Conservation (phyloP, 2,329 filamentous ascomycete genomes). For the Fusarium oxysporum region DNA sequence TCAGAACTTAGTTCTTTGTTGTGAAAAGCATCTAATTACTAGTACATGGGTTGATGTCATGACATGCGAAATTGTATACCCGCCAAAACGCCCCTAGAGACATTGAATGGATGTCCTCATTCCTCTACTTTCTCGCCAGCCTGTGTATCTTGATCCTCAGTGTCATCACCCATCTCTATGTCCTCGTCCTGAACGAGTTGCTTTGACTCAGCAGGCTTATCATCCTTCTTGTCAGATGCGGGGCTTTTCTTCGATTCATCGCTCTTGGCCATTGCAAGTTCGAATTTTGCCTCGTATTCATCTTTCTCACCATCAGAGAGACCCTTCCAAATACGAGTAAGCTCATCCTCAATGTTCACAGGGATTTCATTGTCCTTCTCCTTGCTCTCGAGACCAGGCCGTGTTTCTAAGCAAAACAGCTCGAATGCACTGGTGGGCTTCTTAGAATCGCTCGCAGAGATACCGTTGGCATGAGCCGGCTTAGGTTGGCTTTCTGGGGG, state of each 20-base stretch:
- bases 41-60: constrained; percentile 28
- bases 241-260: constrained; percentile 43
- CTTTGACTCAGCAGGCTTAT: constrained; percentile 46
- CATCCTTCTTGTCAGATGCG: constrained; percentile 41
- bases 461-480: constrained; percentile 53
- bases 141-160: constrained; percentile 55
- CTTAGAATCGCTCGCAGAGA: constrained; percentile 55
- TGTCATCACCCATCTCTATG: constrained; percentile 62
- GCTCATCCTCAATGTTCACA: constrained; percentile 64
- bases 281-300: constrained; percentile 56
- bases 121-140: constrained; percentile 51
- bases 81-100: constrained; percentile 43
- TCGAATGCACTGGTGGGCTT: constrained; percentile 63
- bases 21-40: constrained; percentile 15
- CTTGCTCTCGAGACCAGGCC: constrained; percentile 58
- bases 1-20: constrained; percentile 19
- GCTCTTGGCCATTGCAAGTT: constrained; percentile 42
- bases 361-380: constrained; percentile 51
- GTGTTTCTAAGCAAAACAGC: constrained; percentile 64
- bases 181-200: constrained; percentile 58
- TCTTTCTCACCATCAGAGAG: constrained; percentile 62
- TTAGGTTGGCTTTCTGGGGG: constrained; percentile 48
- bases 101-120: constrained; percentile 33
- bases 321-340: constrained; percentile 66
- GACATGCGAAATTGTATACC: constrained; percentile 32